Evolutionary conservation across 305 asterid species (phyloP), one percentile per base, ranked within the genome.

Genomic region (Rubia tinctorum): DNA sequence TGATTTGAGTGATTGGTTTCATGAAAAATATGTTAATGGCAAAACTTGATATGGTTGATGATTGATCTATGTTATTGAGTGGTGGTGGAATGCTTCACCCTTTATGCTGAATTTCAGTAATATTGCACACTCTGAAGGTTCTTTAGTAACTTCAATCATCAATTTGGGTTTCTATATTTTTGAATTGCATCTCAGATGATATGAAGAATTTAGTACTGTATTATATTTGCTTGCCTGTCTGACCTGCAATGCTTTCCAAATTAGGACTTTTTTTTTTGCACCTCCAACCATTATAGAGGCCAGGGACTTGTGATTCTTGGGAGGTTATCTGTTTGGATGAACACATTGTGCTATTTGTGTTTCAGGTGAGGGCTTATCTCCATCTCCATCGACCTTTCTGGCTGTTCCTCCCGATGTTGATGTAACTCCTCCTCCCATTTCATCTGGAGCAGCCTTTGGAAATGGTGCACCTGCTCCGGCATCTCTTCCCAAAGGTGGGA

Each of bases 401-500:
- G 77, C 83, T 76, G 69, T 76, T 81, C 66, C 91, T 83, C 84
- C 82, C 14, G 45, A 61, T 71, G 79, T 78, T 42, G 76, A 82
- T 77, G 87, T 77, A 82, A 69, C 69, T 23, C 68, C 75, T 66
- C 77, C 69, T 77, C 66, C 73, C 66, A 71, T 73, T 74, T 68
- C 81, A 55, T 63, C 79, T 58, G 81, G 69, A 58, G 78, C 73
- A 49, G 71, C 76, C 20, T 63, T 77, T 73, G 73, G 69, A 65
- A 76, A 72, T 66, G 71, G 75, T 67, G 77, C 90, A 71, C 90
- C 90, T 47, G 20, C 79, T 70, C 82, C 88, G 59, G 74, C 74
- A 62, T 77, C 82, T 77, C 88, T 73, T 67, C 83, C 86, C 72
- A 77, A 77, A 71, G 89, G 92, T 89, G 80, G 45, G 71, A 60